phyloP scores from a whole-genome alignment of 805 yeast genomes.

The Kodamaea neixiangensis region DNA sequence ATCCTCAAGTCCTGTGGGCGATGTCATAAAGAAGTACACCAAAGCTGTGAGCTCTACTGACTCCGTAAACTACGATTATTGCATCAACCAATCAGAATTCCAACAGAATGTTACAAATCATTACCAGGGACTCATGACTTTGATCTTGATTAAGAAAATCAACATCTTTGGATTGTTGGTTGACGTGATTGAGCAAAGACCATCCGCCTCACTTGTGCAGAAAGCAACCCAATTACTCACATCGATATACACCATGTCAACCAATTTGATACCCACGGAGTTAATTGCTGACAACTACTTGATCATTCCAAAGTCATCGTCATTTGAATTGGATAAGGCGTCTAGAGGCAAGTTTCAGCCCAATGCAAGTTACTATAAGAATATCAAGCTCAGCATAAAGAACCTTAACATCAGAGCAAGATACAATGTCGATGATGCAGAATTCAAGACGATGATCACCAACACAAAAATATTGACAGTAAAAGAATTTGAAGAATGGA shows the following conservation, averaged over 20 bases:
- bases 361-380: constrained; percentile 25
- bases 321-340: constrained; percentile 51
- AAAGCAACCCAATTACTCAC: constrained; percentile 68
- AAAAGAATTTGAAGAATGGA: constrained; percentile 83
- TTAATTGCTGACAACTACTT: constrained; percentile 25
- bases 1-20: constrained; percentile 23
- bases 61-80: not conserved
- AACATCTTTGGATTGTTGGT: constrained; percentile 53
- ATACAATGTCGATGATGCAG: constrained; percentile 55
- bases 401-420: constrained; percentile 24
- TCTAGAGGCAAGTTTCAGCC: constrained; percentile 39
- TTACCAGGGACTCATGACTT: constrained; percentile 61
- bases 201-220: constrained; percentile 39
- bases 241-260: constrained; percentile 58
- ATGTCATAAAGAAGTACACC: constrained; percentile 15
- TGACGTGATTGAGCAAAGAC: constrained; percentile 39
- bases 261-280: constrained; percentile 54
- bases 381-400: constrained; percentile 24
- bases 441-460: constrained; percentile 63
- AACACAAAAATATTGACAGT: constrained; percentile 74
- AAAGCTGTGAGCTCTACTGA: not conserved
- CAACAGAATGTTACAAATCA: constrained; percentile 57
- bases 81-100: constrained; percentile 14
- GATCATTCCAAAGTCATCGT: constrained; percentile 10
- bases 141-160: constrained; percentile 48